phyloP scores from a whole-genome alignment of 495 filamentous ascomycete species.

The Hypoxylon intermedium region DNA sequence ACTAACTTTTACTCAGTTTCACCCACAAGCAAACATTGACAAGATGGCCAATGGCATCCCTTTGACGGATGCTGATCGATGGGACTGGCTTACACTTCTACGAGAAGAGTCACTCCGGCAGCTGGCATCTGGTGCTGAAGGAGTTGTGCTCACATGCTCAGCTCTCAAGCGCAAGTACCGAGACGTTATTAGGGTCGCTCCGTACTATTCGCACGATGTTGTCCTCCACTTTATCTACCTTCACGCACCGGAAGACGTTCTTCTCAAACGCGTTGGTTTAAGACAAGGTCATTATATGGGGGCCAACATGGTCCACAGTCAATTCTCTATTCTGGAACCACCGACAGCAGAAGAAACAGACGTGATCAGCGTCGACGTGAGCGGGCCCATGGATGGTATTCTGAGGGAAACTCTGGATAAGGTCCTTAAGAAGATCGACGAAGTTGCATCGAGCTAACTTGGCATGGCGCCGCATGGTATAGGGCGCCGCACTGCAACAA shows the following conservation, averaged over 20 bases:
- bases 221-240: conserved; percentile 94
- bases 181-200: conserved; percentile 91
- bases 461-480: neutral
- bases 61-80: conserved; percentile 92
- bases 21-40: conserved; percentile 81
- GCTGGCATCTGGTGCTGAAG: conserved; percentile 65
- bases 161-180: conserved; percentile 97
- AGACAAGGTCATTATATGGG: conserved; percentile 96
- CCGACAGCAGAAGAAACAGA: conserved; percentile 81
- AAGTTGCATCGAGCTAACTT: conserved; percentile 31
- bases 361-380: conserved; percentile 83
- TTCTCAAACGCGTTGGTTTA: conserved; percentile 74
- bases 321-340: conserved; percentile 84
- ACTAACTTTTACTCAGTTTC: conserved; percentile 69
- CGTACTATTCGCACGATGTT: conserved; percentile 76
- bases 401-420: conserved; percentile 66
- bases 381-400: conserved; percentile 68
- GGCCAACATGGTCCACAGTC: conserved; percentile 93
- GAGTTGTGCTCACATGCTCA: conserved; percentile 94
- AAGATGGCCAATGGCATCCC: conserved; percentile 92
- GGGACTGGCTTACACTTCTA: conserved; percentile 95
- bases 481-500: conserved; percentile 1
- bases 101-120: conserved; percentile 77
- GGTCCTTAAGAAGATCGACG: conserved; percentile 52
- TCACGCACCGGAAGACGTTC: conserved; percentile 72